A percentile compares a stretch with the other conserved stretches of the same genome.
Conservation (phyloP, 2,329 filamentous ascomycete genomes). For the Xylariaceae sp. region DNA sequence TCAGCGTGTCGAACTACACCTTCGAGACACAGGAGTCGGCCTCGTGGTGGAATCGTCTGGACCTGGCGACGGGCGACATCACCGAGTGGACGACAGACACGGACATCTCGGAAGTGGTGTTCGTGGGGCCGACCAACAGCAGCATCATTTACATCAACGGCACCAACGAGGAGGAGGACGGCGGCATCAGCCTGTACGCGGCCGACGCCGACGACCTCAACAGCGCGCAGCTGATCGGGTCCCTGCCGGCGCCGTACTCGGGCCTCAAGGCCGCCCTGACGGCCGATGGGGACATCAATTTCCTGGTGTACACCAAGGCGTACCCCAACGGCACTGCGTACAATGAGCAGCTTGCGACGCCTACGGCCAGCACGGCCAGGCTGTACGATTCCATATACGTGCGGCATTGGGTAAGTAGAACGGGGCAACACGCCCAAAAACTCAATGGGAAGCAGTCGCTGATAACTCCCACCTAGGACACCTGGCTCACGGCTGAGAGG, state of each 20-base stretch:
- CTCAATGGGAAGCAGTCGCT: neutral
- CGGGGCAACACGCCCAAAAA: neutral
- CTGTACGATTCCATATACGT: constrained; percentile 51
- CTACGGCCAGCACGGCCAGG: constrained; percentile 40
- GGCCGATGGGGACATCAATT: constrained; percentile 26
- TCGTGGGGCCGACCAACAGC: constrained; percentile 41
- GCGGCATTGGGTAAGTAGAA: constrained; percentile 42
- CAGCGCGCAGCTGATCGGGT: constrained; percentile 25
- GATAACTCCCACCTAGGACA: constrained; percentile 31
- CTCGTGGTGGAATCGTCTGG: constrained; percentile 44
- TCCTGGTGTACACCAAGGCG: constrained; percentile 42
- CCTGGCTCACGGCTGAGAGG: constrained; percentile 45
- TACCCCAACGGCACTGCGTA: constrained; percentile 50
- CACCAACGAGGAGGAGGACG: constrained; percentile 35
- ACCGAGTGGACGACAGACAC: constrained; percentile 43
- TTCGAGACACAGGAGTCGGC: constrained; percentile 46
- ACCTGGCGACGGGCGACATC: constrained; percentile 46
- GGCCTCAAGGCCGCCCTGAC: constrained; percentile 29
- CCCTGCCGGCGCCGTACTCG: constrained; percentile 30
- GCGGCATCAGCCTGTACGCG: constrained; percentile 31
- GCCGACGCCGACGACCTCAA: constrained; percentile 24
- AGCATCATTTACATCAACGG: constrained; percentile 42
- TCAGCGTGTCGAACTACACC: constrained; percentile 48
- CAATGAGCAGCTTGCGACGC: constrained; percentile 41
- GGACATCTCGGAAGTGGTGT: constrained; percentile 50